These are phyloP conservation scores for Trebouxiophyceae sp. DNA, from an alignment of 163 green algal genomes.

Conservation along the genomic window DNA sequence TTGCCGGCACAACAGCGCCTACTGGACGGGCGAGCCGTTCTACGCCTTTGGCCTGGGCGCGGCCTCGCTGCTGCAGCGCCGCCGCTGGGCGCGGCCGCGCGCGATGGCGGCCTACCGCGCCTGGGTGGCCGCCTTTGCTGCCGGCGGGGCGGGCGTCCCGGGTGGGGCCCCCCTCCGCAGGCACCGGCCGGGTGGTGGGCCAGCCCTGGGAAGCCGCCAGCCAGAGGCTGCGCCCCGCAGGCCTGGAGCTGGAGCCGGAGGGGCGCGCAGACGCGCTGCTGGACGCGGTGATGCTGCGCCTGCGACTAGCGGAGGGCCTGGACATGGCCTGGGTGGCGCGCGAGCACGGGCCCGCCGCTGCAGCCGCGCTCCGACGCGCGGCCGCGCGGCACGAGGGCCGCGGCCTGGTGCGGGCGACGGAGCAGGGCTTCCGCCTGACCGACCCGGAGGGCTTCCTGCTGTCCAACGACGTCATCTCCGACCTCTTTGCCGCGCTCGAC, in stretches of 20 bases:
- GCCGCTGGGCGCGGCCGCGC: conserved; percentile 31
- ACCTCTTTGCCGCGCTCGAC: conserved; percentile 57
- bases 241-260: too few species aligned
- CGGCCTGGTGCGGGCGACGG: conserved; percentile 20
- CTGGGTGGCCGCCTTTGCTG: conserved; percentile 56
- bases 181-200: too few species aligned
- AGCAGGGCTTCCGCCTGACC: conserved; percentile 36
- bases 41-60: conserved; percentile 89
- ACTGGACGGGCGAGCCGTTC: conserved; percentile 73
- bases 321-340: conserved; percentile 37
- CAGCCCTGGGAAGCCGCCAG: too few species aligned
- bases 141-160: conserved; percentile 5
- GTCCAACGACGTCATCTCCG: conserved; percentile 68
- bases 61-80: conserved; percentile 59
- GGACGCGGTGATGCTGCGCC: conserved; percentile 84
- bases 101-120: conserved; percentile 56
- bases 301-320: conserved; percentile 70
- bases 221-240: too few species aligned
- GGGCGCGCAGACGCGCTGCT: conserved; percentile 74
- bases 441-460: conserved; percentile 74
- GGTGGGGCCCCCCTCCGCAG: too few species aligned
- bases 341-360: conserved; percentile 21
- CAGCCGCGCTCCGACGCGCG: conserved; percentile 8
- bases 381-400: conserved; percentile 21
- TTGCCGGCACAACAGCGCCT: conserved; percentile 79